Evolutionary conservation across 225 moss, liverwort and hornwort genomes (phyloP).

Genomic region (Antitrichia curtipendula): DNA sequence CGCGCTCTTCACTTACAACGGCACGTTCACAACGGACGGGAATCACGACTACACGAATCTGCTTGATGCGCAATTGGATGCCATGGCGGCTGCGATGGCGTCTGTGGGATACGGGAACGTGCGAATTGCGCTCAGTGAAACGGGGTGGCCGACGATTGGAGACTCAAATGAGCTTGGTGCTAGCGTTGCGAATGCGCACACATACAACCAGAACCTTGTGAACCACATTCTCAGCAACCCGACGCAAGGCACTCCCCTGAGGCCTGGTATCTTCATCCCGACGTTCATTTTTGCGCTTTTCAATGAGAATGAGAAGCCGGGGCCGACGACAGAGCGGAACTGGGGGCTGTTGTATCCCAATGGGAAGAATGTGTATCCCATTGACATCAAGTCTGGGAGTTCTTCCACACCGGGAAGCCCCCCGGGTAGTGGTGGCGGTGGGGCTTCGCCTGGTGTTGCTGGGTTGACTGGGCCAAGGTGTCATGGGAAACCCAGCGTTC

Average conservation of each 20-base stretch:
- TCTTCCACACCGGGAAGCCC: not conserved
- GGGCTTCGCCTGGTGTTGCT: not conserved
- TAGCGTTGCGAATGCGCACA: slow-evolving; percentile 16
- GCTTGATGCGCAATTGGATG: slow-evolving; percentile 67
- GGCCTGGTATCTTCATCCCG: slow-evolving; percentile 32
- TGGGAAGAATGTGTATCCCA: slow-evolving; percentile 16
- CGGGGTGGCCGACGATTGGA: slow-evolving; percentile 64
- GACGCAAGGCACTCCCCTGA: slow-evolving; percentile 10
- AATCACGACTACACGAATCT: slow-evolving; percentile 22
- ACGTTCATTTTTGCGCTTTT: slow-evolving; percentile 39
- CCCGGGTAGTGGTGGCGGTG: not conserved
- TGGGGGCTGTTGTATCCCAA: slow-evolving; percentile 32
- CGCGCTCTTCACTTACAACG: slow-evolving; percentile 30
- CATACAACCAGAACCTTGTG: slow-evolving; percentile 30
- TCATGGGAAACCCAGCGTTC: slow-evolving; percentile 19
- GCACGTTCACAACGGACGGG: slow-evolving; percentile 20
- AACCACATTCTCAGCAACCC: slow-evolving; percentile 19
- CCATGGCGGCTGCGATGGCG: slow-evolving; percentile 45
- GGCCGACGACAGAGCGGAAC: slow-evolving; percentile 21
- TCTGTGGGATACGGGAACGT: slow-evolving; percentile 36
- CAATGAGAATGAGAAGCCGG: slow-evolving; percentile 27
- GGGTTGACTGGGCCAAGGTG: not conserved
- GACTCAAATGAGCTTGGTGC: slow-evolving; percentile 53
- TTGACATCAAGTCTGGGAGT: slow-evolving; percentile 13
- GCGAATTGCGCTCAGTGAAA: slow-evolving; percentile 49